phyloP scores from a whole-genome alignment of 441 rosid species.

The Adansonia grandidieri region DNA sequence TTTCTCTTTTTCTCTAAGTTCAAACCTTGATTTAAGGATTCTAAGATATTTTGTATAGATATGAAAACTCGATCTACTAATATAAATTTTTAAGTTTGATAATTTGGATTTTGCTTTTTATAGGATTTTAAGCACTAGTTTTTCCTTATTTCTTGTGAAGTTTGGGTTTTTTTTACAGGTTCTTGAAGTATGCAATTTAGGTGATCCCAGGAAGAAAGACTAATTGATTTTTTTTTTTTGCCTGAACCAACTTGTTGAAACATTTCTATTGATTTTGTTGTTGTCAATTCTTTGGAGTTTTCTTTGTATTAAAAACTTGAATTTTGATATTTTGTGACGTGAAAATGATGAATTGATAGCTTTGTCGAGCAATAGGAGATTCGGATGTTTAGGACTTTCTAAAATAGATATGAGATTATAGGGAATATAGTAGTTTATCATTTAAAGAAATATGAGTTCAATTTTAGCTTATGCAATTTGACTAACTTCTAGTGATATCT shows the following conservation, averaged over 20 bases:
- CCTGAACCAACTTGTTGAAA: neutral
- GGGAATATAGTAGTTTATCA: slow-evolving; percentile 8
- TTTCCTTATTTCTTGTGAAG: slow-evolving; percentile 24
- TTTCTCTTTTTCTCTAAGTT: no score
- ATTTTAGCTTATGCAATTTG: slow-evolving; percentile 45
- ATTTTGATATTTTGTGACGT: slow-evolving; percentile 9
- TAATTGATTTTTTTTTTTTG: slow-evolving; percentile 12
- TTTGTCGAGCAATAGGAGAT: slow-evolving; percentile 13
- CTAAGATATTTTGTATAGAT: no score
- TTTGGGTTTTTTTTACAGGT: slow-evolving; percentile 13
- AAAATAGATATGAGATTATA: slow-evolving; percentile 22
- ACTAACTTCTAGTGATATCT: slow-evolving; percentile 24
- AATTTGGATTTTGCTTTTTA: slow-evolving; percentile 29
- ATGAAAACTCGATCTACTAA: neutral
- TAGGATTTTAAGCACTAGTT: slow-evolving; percentile 26
- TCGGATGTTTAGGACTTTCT: slow-evolving; percentile 3
- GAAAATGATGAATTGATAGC: neutral
- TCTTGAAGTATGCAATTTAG: slow-evolving; percentile 18
- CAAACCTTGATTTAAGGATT: no score
- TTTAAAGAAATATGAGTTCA: slow-evolving; percentile 39
- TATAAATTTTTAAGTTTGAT: slow-evolving; percentile 7
- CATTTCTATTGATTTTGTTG: neutral
- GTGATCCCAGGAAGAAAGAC: neutral
- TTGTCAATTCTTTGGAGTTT: slow-evolving; percentile 26
- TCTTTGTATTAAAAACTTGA: slow-evolving; percentile 16